phyloP scores from a whole-genome alignment of 345 rosid species.

The Murraya koenigii region DNA sequence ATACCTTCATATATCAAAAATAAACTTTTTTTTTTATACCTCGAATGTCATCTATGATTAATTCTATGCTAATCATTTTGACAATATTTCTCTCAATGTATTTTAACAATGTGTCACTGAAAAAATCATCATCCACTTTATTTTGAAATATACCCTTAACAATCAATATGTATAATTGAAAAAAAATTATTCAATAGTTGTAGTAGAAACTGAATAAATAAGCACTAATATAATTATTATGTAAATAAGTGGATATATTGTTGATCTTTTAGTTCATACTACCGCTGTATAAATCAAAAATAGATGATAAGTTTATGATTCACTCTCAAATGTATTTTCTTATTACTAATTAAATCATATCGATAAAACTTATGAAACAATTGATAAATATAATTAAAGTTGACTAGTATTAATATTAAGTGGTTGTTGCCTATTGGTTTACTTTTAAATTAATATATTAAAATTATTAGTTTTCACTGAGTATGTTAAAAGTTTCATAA shows the following conservation, averaged over 20 bases:
- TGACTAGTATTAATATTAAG: no score
- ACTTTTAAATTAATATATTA: no score
- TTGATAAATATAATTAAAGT: no score
- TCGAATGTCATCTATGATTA: neutral
- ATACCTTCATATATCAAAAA: neutral
- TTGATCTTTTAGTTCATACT: neutral
- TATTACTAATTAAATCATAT: neutral
- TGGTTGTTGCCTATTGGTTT: no score
- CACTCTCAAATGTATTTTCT: neutral
- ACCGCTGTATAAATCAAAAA: neutral
- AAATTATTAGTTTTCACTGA: no score
- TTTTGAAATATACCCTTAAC: neutral
- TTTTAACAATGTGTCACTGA: neutral
- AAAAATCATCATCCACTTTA: neutral
- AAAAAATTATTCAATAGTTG: neutral
- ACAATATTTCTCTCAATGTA: neutral
- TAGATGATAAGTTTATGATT: neutral
- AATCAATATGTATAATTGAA: neutral
- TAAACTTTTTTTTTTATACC: neutral
- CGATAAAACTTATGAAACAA: neutral
- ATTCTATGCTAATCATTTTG: neutral
- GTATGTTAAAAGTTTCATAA: no score
- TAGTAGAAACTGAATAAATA: neutral
- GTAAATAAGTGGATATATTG: neutral
- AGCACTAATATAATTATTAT: neutral